Evolutionary conservation across 345 rosid genomes (phyloP), one percentile per base, ranked within the genome.

Genomic region (Acer negundo): DNA sequence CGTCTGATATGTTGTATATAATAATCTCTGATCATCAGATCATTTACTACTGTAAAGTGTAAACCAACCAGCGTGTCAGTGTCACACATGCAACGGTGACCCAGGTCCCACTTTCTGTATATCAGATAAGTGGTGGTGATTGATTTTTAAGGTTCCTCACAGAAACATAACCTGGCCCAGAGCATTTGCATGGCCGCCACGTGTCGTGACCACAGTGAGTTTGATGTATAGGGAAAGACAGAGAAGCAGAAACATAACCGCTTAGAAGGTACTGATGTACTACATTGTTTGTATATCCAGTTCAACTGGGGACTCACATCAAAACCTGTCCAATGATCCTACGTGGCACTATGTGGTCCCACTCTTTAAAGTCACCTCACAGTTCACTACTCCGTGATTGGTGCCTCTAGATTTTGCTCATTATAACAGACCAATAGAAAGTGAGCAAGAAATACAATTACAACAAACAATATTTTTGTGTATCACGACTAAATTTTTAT

Each of bases 341-440:
- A 31, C 13, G 22, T 75, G 72, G 71, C 38, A 46, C 3, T 63
- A 4, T 3, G 10, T 26, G 64, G 71, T 13, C 78, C 71, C 40
- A 1, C 59, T 35, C 1, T 2, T 35, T 12, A 15, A 15, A 20
- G 13, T 28, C 7, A 47, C 26, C 22, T 20, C 15, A 35, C 53
- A 35, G 51, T 75, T 53, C 38, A 31, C 38, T 51, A 35, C 28
- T 20, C 64, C 78, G 72, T 66, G 65, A 75, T 65, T 66, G 65
- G 72, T 66, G 78, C 28, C 24, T n/a, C 11, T 24, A 73, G 68
- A 40, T 74, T 63, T 63, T 63, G 68, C 59, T 61, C 44, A 3
- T 23, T 15, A 3, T 35, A 62, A 68, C 24, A 23, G 76, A 44
- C 17, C 31, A 20, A 62, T 31, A 44, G 28, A 20, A 40, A n/a